Evolutionary conservation across 1,139 yeast species (phyloP), one percentile per base, ranked within the genome.

Genomic region (Diutina ranongensis): DNA sequence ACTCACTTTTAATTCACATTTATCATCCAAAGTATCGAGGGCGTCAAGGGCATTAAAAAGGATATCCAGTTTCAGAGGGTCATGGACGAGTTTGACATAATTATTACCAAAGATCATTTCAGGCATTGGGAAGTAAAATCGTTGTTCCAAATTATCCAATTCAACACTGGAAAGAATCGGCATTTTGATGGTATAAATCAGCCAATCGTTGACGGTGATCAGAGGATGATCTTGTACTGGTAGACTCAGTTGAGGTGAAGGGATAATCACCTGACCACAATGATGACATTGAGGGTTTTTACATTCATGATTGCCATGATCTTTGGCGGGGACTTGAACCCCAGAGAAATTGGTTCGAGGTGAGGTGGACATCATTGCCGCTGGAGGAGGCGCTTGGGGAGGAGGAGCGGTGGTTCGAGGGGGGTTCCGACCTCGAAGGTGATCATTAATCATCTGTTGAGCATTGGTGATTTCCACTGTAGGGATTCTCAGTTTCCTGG

Each of bases 81-180:
- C 70, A 49, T 68, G 62, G 3, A 59, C 61, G 8, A 86, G 58
- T 45, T 67, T 70, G n/a, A 88, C 80, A 49, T 64, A 63, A 58
- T 85, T 89, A 53, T 85, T 80, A n/a, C 97, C 97, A 64, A 92
- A 92, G 15, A 92, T 88, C 98, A 92, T 92, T 59, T 92, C 99
- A 0, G 99, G 99, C 46, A 92, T 65, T 0, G 97, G 95, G 52
- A 92, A 77, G 10, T 79, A 78, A 48, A 83, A 72, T 47, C 72
- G 56, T n/a, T 74, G 61, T 5, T 72, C 76, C 54, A 83, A 72
- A 10, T 64, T 65, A 49, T 88, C 97, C 49, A 92, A 74, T 58
- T 88, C 96, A 2, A 64, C 67, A 1, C 92, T 71, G 52, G 76
- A 81, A 49, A 87, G 65, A 42, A 92, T 92, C 0, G 98, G 95